Base-by-base conservation (phyloP, 2,329 filamentous ascomycete species). In the Sporothrix brunneoviolacea region DNA sequence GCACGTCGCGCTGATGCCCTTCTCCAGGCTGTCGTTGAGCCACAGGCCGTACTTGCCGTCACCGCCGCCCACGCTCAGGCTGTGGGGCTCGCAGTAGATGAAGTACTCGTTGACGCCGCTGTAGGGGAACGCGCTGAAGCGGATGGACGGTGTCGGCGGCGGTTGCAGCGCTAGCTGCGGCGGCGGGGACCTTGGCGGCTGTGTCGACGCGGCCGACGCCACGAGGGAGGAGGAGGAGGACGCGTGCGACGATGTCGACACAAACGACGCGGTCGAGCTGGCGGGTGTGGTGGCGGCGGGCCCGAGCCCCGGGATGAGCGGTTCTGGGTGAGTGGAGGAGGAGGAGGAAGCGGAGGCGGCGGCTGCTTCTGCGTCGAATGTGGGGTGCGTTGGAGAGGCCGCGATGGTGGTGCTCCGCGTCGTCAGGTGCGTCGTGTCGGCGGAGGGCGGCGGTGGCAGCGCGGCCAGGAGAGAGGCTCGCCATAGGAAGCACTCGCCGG, bases 111-210 rank as follows among this genome's bases (percentile, higher is more conserved):
- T 97, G 36, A 95, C 80, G 5, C 93, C 93, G 51, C 87, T 94
- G 63, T 96, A 97, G 0, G 91, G 91, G 61, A 97, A 98, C 0
- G 91, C 91, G 69, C 95, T 96, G 77, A 98, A 98, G 18, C 93
- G 83, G 58, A 97, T 88, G 22, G 82, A 77, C 55, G 91, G 87
- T 4, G 82, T 79, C 4, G 82, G 81, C 22, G 74, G 77, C 1
- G 77, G 60, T 5, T 57, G 60, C 8, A 62, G n/a, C 7, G 37
- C 18, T 12, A 13, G 9, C 18, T 39, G 18, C 13, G 22, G n/a
- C 12, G 39, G 4, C 15, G 37, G 35, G n/a, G 35, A 19, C 12
- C 15, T 21, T 10, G 18, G 44, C 10, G 48, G 30, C 28, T 47
- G 27, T 10, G 50, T 24, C 10, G 41, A 44, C 10, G 41, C 30